Conservation (phyloP, 495 filamentous ascomycete genomes). For the Penicillium alfredii region DNA sequence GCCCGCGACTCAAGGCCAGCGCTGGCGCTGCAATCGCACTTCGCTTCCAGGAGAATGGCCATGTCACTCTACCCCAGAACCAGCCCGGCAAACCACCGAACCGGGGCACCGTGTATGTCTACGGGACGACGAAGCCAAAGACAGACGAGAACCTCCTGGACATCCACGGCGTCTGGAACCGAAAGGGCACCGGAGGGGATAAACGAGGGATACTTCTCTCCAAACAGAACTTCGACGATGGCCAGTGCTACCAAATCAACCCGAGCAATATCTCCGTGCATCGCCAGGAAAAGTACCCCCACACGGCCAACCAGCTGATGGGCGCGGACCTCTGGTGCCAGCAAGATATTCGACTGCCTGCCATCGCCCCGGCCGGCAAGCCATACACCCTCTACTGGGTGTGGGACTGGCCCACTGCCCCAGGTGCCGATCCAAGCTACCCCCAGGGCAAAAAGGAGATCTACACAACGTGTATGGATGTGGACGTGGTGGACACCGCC, state of each 20-base stretch:
- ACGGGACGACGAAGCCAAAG: constrained; percentile 65
- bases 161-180: constrained; percentile 68
- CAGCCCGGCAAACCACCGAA: constrained; percentile 58
- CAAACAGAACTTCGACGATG: constrained; percentile 73
- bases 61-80: constrained; percentile 62
- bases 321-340: constrained; percentile 66
- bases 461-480: constrained; percentile 80
- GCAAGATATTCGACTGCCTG: constrained; percentile 64
- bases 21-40: constrained; percentile 67
- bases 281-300: constrained; percentile 49
- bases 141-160: constrained; percentile 56
- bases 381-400: constrained; percentile 81
- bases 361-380: constrained; percentile 44
- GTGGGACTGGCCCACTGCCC: constrained; percentile 75
- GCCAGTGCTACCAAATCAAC: constrained; percentile 72
- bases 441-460: constrained; percentile 57
- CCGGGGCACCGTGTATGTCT: constrained; percentile 72
- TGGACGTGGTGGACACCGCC: constrained; percentile 47
- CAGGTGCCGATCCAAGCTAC: constrained; percentile 36
- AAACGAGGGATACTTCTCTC: constrained; percentile 65
- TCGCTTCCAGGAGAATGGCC: constrained; percentile 79
- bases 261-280: constrained; percentile 41
- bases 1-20: constrained; percentile 57
- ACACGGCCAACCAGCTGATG: constrained; percentile 36
- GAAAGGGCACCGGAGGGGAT: constrained; percentile 71